Conservation (phyloP, 371 early-diverging fungal species). For the Haplosporangium sp. region DNA sequence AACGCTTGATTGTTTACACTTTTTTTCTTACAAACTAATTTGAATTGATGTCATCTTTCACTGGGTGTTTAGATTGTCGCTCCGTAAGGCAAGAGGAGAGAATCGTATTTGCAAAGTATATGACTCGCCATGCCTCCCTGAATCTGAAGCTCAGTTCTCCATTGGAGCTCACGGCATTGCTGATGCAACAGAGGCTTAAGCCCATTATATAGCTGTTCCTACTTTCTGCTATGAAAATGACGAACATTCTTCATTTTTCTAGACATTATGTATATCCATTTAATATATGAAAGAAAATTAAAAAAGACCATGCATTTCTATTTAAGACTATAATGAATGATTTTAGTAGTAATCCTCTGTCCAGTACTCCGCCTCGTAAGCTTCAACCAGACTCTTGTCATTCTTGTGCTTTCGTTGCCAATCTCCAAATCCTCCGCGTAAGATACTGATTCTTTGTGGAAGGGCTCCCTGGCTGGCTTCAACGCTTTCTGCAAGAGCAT, state of each 20-base stretch:
- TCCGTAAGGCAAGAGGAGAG: conserved; percentile 88
- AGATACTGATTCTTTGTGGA: conserved; percentile 66
- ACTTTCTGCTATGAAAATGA: no score
- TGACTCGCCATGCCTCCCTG: conserved; percentile 90
- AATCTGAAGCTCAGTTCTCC: conserved; percentile 83
- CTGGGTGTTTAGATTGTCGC: conserved; percentile 72
- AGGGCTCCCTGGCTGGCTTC: conserved; percentile 1
- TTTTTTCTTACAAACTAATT: neutral
- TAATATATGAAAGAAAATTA: neutral
- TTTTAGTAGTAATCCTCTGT: conserved; percentile 34
- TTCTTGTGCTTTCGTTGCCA: conserved; percentile 74
- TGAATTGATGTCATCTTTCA: conserved; percentile 60
- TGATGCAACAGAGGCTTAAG: conserved; percentile 73
- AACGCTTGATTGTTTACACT: neutral
- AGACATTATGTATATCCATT: neutral
- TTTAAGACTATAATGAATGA: neutral
- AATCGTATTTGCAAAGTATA: conserved; percentile 91
- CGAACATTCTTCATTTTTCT: neutral
- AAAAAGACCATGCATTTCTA: no score
- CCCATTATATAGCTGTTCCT: neutral
- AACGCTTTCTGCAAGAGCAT: conserved; percentile 58
- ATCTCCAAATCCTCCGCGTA: conserved; percentile 78
- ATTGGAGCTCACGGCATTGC: conserved; percentile 82
- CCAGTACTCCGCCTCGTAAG: conserved; percentile 72
- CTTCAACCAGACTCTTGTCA: conserved; percentile 70